phyloP scores from a whole-genome alignment of 495 filamentous ascomycete species.

The Achaetomiella virescens region DNA sequence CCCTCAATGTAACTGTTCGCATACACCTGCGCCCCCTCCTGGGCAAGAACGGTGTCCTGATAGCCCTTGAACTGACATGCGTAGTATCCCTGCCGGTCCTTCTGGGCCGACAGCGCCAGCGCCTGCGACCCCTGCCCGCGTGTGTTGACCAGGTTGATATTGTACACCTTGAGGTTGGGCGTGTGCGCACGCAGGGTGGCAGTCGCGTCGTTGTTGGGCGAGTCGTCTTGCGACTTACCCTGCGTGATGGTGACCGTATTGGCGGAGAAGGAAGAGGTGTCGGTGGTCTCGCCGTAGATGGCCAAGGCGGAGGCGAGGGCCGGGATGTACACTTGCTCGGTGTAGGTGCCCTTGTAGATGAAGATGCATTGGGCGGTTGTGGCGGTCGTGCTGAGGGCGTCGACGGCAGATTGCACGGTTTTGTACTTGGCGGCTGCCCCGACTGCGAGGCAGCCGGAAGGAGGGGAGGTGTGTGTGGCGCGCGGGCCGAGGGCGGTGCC shows the following conservation, averaged over 20 bases:
- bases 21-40: constrained; percentile 56
- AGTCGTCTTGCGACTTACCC: constrained; percentile 37
- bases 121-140: constrained; percentile 51
- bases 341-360: constrained; percentile 53
- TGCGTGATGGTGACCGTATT: constrained; percentile 57
- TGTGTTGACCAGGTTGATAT: constrained; percentile 56
- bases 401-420: constrained; percentile 53
- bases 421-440: constrained; percentile 38
- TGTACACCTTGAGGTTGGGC: constrained; percentile 51
- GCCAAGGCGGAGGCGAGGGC: constrained; percentile 45
- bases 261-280: constrained; percentile 46
- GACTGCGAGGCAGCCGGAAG: constrained; percentile 47
- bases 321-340: constrained; percentile 53
- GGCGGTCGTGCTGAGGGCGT: constrained; percentile 44
- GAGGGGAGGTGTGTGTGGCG: constrained; percentile 43
- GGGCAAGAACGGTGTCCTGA: constrained; percentile 57
- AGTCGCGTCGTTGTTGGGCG: constrained; percentile 41
- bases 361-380: constrained; percentile 51
- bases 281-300: constrained; percentile 56
- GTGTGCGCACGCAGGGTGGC: constrained; percentile 52
- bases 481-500: neutral
- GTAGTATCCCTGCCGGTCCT: constrained; percentile 53
- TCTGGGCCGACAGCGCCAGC: constrained; percentile 51
- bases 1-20: constrained; percentile 50
- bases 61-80: constrained; percentile 50